Base-by-base conservation (phyloP, 2,329 filamentous ascomycete species). In the Penicillium digitatum region DNA sequence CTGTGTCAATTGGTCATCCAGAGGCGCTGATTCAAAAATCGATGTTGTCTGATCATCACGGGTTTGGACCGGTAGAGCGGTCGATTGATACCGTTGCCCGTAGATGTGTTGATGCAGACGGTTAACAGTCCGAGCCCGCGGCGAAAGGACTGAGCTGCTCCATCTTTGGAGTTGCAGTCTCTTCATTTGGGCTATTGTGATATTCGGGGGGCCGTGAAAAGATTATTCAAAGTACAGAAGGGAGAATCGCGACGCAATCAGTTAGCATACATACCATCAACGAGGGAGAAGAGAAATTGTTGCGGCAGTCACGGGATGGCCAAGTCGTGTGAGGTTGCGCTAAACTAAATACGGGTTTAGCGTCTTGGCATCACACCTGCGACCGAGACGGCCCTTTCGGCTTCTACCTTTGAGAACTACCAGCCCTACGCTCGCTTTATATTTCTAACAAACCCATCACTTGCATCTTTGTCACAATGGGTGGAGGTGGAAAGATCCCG, bases 401-500 rank as follows among this genome's bases (percentile, higher is more conserved):
- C 63, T 66, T 66, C 62, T 57, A 62, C 55, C 55, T 62, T 50
- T 52, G 27, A 59, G 62, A 65, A 59, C 62, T 59, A 57, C 59
- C 58, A 58, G 62, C 58, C 57, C 54, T 65, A 61, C 61, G 55
- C 55, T 67, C 51, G 50, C 49, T 58, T 65, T 62, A 42, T 48
- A 26, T 47, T 49, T 56, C 52, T 55, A 62, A 60, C 52, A 65
- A 56, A 55, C 56, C 53, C 52, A 56, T 60, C 57, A 60, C 66
- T 61, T 54, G 58, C 59, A 61, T 62, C 54, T 60, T 58, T 50
- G 52, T 66, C 69, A 74, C 68, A 59, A 78, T 78, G 87, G 88
- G 88, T 79, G 89, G 89, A 79, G 90, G 91, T 80, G 87, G 84
- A 76, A 88, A 88, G 77, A 82, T 89, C 65, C 82, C 84, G 83